Evolutionary conservation across 2,329 filamentous ascomycete species (phyloP), one percentile per base, ranked within the genome.

Genomic region (Fusarium chlamydosporum): DNA sequence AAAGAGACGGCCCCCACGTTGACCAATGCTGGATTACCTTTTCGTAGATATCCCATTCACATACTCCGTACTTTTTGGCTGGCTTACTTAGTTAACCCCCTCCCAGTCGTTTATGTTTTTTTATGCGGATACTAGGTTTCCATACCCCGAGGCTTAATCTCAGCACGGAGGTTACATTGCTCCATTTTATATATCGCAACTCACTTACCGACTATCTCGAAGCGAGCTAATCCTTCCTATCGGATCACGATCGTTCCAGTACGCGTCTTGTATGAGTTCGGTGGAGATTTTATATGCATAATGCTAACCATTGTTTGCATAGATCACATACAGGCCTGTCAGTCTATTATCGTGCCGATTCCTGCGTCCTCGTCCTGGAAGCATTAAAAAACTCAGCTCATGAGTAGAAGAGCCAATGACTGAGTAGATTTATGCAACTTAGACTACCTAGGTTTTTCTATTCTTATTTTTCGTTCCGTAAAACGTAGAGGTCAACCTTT

Each of bases 151-250:
- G 51, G 53, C 26, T 52, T 65, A 38, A 41, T 37, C 37, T 55
- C 20, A 34, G 18, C 20, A 34, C 16, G 42, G 29, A 50, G 4
- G 61, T 65, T 59, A 34, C 59, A 65, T 60, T 38, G 16, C n/a
- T 48, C 37, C 47, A 48, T 23, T 47, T 12, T 46, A 35, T 52
- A 23, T 63, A 45, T 70, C 66, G 63, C 15, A 67, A 62, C 27
- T 68, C 61, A 67, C 26, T 53, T 53, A 34, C 60, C 18, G 26
- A 27, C 20, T 11, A 59, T 38, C 45, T 66, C 40, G 27, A 61
- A 65, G 50, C 48, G 29, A 50, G 35, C 23, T 46, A 57, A 52
- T 54, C 61, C 23, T 16, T 16, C 20, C 18, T 18, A 41, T 38
- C 3, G 16, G 41, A 43, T 29, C 41, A 29, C 29, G 4, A n/a